Base-by-base conservation (phyloP, 768 basidiomycete species). In the Cystofilobasidium ferigula region DNA sequence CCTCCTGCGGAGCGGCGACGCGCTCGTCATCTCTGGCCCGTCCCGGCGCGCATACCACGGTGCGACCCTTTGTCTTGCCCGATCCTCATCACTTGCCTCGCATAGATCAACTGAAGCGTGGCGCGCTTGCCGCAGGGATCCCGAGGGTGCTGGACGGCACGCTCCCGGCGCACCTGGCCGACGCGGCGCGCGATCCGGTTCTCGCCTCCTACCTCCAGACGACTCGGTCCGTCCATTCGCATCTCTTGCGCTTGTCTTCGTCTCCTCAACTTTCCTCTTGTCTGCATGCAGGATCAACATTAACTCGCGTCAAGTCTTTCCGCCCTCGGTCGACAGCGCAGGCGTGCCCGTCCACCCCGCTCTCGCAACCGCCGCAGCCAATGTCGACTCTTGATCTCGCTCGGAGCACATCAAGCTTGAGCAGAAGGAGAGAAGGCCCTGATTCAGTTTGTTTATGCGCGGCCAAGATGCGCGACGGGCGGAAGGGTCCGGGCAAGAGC, bases 21-120 rank as follows among this genome's bases (percentile, higher is more conserved):
- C 86, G 1, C 79, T 95, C 26, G 84, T 97, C 71, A 95, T 99
- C 92, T 88, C 88, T 0, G 94, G 95, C 0, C 85, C 85, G 12
- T 79, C 90, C 70, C 81, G 93, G 62, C 79, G 90, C 42, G 87
- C 86, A n/a, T 98, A 88, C 74, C 94, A 99, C 71, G 94, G 93
- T 86, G 30, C n/a, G 82, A 76, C 24, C 22, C 22, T 34, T 48
- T 1, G 1, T 47, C 54, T 4, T 28, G 24, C 20, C n/a, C 57
- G 40, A 61, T 24, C 63, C 24, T 8, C 48, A 18, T 51, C 30
- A 64, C 35, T 26, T 26, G 6, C 43, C 56, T 8, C 32, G 32
- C 61, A 38, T 4, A n/a, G n/a, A n/a, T n/a, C n/a, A n/a, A n/a
- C n/a, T n/a, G n/a, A n/a, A n/a, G n/a, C n/a, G n/a, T n/a, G n/a